These are phyloP conservation scores for Lepidium africanum DNA, from an alignment of 345 rosid species.

Conservation along the genomic window DNA sequence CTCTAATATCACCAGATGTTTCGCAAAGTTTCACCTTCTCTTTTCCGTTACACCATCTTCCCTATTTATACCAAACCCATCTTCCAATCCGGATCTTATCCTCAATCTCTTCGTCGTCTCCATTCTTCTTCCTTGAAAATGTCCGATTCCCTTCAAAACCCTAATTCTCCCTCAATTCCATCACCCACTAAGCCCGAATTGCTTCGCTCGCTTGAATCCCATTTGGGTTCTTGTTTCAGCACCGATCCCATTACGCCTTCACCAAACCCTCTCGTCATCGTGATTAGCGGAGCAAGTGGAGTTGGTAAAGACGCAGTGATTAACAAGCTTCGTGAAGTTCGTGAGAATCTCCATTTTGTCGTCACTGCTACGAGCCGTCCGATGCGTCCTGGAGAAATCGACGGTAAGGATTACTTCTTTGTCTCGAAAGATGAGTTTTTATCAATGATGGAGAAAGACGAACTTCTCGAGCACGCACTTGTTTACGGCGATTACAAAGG, in stretches of 20 bases:
- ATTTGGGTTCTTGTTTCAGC: constrained; percentile 49
- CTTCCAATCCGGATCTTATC: constrained; percentile 13
- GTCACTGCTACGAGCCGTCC: constrained; percentile 78
- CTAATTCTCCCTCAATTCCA: background rate
- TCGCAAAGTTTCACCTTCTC: constrained; percentile 33
- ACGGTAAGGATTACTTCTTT: constrained; percentile 71
- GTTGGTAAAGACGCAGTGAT: constrained; percentile 87
- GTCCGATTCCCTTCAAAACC: constrained; percentile 30
- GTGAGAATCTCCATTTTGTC: constrained; percentile 55
- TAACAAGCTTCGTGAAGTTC: constrained; percentile 40
- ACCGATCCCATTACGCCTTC: constrained; percentile 31
- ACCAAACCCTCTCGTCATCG: constrained; percentile 55
- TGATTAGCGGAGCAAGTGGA: constrained; percentile 78
- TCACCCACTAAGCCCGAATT: constrained; percentile 38
- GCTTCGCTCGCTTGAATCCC: constrained; percentile 59
- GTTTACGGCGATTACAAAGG: constrained; percentile 86
- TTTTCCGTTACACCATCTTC: constrained; percentile 4
- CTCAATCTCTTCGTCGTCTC: constrained; percentile 13
- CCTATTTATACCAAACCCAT: constrained; percentile 8
- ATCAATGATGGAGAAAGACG: constrained; percentile 51
- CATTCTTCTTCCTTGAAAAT: constrained; percentile 33
- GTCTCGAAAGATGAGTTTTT: constrained; percentile 62
- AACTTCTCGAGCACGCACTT: constrained; percentile 67
- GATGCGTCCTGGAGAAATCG: constrained; percentile 65
- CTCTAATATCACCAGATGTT: constrained; percentile 32